Base-by-base conservation (phyloP, 73 alveolate species). In the Breviolum minutum region DNA sequence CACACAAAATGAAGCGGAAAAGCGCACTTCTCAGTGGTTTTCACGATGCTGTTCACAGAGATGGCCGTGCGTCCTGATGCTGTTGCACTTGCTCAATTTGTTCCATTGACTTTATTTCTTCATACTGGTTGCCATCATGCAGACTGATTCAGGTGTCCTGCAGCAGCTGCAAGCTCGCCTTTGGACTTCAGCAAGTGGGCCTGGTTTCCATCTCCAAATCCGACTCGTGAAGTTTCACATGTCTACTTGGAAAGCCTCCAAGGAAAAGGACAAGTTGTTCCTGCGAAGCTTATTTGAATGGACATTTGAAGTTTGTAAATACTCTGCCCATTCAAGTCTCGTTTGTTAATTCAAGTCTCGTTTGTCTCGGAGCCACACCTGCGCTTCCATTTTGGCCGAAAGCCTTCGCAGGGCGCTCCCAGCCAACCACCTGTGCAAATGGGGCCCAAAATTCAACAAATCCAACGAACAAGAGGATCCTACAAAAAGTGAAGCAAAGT, bases 41-140 rank as follows among this genome's bases (percentile, higher is more conserved):
- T 90, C 96, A 90, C 81, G 77, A 90, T 90, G 87, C 96, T 90
- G 74, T 90, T 90, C 88, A 90, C 96, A 32, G 96, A 32, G 76
- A 70, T 7, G 73, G 96, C 96, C 8, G 96, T 90, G 26, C 96
- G 71, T 48, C 96, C 96, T 90, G 54, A 40, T 40, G 54, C 54
- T 40, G 54, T 40, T 40, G 54, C 54, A 40, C 54, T 40, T 40
- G 54, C 54, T 40, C 54, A 40, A 40, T 40, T 40, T 40, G 54
- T 40, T 40, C 54, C 54, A 3, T 40, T 40, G 54, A 40, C 54
- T 40, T 3, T 40, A 40, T 40, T 40, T 40, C 54, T 40, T 40
- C 54, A 40, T 40, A 40, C 54, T 40, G 54, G 54, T 40, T 40
- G 3, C 54, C 54, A 40, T 40, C 54, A 40, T 40, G 54, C 54